Conservation (phyloP, 306 rosid genomes). For the Rosa multiflora region DNA sequence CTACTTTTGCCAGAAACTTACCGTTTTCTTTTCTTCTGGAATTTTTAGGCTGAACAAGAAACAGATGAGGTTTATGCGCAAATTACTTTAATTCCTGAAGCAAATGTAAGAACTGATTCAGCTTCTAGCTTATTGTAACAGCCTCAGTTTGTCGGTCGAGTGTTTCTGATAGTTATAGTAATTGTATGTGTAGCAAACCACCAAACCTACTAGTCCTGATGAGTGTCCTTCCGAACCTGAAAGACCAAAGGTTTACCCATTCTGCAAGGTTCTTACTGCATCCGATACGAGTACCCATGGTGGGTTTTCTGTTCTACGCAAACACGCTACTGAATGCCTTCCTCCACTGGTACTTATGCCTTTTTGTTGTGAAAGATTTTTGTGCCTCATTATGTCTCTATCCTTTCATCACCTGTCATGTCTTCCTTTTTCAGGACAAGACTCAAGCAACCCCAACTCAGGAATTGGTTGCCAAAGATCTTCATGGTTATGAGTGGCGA, state of each 20-base stretch:
- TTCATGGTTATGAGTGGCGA: constrained; percentile 93
- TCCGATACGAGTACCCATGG: constrained; percentile 99
- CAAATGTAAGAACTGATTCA: constrained; percentile 52
- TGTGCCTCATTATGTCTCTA: neutral
- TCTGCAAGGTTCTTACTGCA: constrained; percentile 85
- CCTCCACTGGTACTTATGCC: constrained; percentile 65
- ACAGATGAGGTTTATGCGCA: constrained; percentile 90
- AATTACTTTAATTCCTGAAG: constrained; percentile 74
- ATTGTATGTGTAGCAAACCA: constrained; percentile 50
- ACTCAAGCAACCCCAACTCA: constrained; percentile 85
- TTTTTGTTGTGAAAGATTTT: constrained; percentile 4
- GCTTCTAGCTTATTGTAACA: constrained; percentile 25
- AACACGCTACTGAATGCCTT: constrained; percentile 94
- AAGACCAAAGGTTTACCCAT: constrained; percentile 53
- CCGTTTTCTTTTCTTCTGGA: constrained; percentile 5
- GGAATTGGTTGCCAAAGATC: constrained; percentile 88
- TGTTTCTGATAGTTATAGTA: constrained; percentile 19
- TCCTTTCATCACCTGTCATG: constrained; percentile 6
- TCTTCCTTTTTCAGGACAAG: constrained; percentile 60
- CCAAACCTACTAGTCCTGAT: constrained; percentile 59
- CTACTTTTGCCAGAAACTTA: constrained; percentile 15
- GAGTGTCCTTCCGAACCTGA: constrained; percentile 38
- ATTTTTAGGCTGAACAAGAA: constrained; percentile 84
- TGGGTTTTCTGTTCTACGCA: constrained; percentile 89
- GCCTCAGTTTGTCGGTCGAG: neutral